These are phyloP conservation scores for Coemansia sp. DNA, from an alignment of 192 early-diverging fungal species.

Conservation along the genomic window DNA sequence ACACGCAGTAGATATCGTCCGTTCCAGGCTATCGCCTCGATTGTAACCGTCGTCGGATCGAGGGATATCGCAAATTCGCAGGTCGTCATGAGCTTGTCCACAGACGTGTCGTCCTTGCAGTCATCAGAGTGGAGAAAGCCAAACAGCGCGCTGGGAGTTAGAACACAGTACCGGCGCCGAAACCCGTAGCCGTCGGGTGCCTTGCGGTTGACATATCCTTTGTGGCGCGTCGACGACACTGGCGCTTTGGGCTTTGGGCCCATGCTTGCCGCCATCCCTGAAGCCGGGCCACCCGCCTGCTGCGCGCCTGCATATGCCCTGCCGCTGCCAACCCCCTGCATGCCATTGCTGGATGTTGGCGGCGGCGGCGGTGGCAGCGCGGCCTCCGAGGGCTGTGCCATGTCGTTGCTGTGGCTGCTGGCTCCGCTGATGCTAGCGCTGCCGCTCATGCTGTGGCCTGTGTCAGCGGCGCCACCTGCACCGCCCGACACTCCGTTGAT, in stretches of 20 bases:
- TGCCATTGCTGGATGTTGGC: not conserved
- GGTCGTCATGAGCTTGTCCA: constrained; percentile 19
- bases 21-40: constrained; percentile 56
- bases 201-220: constrained; percentile 56
- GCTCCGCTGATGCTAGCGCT: constrained; percentile 43
- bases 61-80: constrained; percentile 52
- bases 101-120: constrained; percentile 29
- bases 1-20: constrained; percentile 51
- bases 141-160: constrained; percentile 34
- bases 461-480: constrained; percentile 13
- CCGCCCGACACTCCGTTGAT: constrained; percentile 4
- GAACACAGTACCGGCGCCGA: constrained; percentile 55
- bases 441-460: constrained; percentile 33
- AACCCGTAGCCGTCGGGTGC: constrained; percentile 51
- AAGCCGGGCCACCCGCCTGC: constrained; percentile 9
- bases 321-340: constrained; percentile 8
- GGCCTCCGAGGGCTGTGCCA: constrained; percentile 12
- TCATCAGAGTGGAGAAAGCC: constrained; percentile 43
- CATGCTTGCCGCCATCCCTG: constrained; percentile 33
- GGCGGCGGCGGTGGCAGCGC: not conserved
- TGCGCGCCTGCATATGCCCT: constrained; percentile 10
- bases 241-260: constrained; percentile 29
- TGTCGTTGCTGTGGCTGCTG: constrained; percentile 33
- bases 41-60: constrained; percentile 35
- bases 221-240: constrained; percentile 33